Evolutionary conservation across 2,329 filamentous ascomycete species (phyloP).

Genomic region (Hypoxylon sp.): DNA sequence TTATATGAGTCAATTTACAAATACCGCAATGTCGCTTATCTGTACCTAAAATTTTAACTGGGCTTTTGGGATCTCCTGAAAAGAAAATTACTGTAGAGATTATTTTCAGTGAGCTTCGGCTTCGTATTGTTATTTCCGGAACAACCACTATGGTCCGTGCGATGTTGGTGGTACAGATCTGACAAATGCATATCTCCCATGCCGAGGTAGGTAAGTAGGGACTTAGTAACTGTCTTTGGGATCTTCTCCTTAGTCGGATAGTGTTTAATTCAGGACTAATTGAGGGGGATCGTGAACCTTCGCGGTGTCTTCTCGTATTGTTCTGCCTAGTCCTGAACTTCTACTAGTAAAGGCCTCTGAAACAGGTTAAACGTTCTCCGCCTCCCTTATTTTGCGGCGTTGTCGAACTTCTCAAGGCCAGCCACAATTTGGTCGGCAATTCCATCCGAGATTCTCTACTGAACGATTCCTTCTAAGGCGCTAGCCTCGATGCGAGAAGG

Average conservation of each 20-base stretch:
- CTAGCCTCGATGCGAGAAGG: conserved; percentile 15
- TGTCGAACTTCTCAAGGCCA: conserved; percentile 9
- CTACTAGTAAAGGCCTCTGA: conserved; percentile 26
- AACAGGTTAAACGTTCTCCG: conserved; percentile 24
- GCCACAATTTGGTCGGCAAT: conserved; percentile 30
- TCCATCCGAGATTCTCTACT: conserved; percentile 33
- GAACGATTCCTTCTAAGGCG: conserved; percentile 23
- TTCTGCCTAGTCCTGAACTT: conserved; percentile 16
- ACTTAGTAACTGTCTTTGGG: conserved; percentile 1
- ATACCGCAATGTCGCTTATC: conserved; percentile 29
- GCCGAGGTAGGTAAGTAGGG: background rate
- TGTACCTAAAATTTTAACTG: conserved; percentile 19
- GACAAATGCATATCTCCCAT: conserved; percentile 1
- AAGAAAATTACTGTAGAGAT: background rate
- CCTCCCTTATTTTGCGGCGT: conserved; percentile 24
- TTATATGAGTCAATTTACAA: conserved; percentile 3
- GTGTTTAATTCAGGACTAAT: conserved; percentile 10
- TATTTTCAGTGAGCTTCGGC: background rate
- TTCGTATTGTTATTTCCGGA: conserved; percentile 24
- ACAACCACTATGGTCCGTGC: conserved; percentile 10
- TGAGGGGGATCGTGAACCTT: conserved; percentile 34
- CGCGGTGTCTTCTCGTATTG: conserved; percentile 21
- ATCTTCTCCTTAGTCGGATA: background rate
- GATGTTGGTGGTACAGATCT: background rate
- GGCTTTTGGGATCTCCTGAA: conserved; percentile 6